Conservation (phyloP, 1,284 basidiomycete genomes). For the Apiotrichum veenhuisii region DNA sequence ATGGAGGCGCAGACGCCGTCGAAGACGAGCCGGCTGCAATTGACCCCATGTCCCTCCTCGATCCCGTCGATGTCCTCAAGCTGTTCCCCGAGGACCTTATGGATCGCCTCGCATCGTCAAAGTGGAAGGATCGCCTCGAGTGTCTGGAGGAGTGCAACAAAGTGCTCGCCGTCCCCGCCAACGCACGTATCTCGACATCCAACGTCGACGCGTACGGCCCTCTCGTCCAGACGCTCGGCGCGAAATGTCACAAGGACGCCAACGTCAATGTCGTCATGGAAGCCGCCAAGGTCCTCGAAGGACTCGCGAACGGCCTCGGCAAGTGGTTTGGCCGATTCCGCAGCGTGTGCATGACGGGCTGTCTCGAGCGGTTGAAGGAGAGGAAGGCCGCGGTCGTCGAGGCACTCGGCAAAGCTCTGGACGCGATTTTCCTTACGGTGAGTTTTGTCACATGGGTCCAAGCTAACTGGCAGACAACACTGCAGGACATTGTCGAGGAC, state of each 20-base stretch:
- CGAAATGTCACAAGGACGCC: slow-evolving; percentile 80
- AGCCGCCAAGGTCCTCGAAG: slow-evolving; percentile 81
- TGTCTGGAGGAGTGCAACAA: slow-evolving; percentile 78
- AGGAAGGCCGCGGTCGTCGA: slow-evolving; percentile 88
- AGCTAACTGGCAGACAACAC: slow-evolving; percentile 58
- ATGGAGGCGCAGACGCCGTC: slow-evolving; percentile 20
- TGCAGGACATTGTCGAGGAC: slow-evolving; percentile 82
- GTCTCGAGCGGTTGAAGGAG: slow-evolving; percentile 92
- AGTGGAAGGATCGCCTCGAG: slow-evolving; percentile 98
- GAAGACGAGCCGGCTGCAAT: slow-evolving; percentile 52
- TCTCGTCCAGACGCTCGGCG: slow-evolving; percentile 61
- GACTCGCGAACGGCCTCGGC: slow-evolving; percentile 78
- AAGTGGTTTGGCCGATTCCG: slow-evolving; percentile 70
- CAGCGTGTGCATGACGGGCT: slow-evolving; percentile 68
- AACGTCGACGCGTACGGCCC: slow-evolving; percentile 52
- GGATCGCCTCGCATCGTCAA: slow-evolving; percentile 73
- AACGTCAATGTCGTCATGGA: slow-evolving; percentile 94
- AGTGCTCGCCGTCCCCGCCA: slow-evolving; percentile 60
- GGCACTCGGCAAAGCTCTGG: slow-evolving; percentile 77
- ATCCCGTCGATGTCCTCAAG: slow-evolving; percentile 72
- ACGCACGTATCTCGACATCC: slow-evolving; percentile 73
- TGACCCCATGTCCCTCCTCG: slow-evolving; percentile 78
- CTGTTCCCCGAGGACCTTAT: slow-evolving; percentile 73
- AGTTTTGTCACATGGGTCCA: slow-evolving; percentile 35
- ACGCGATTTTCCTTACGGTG: slow-evolving; percentile 84